Evolutionary conservation across 495 filamentous ascomycete genomes (phyloP), one percentile per base, ranked within the genome.

Genomic region (Podospora australis): DNA sequence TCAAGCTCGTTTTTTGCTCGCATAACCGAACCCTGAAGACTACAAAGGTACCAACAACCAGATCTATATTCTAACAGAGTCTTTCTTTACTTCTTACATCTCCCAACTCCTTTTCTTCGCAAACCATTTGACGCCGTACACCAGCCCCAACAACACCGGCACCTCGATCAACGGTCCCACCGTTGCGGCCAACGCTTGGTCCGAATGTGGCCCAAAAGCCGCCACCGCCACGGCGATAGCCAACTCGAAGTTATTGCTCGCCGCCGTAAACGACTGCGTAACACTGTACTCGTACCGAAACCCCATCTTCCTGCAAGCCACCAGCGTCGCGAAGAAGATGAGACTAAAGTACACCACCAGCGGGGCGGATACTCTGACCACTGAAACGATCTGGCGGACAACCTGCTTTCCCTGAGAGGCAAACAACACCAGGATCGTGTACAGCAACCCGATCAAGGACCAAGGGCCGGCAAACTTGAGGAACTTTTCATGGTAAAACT

Each of bases 201-300:
- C 84, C 55, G 84, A 88, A 22, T 82, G 67, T 1, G 85, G 76
- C 0, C 90, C 90, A 69, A 84, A 95, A 2, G 83, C 82, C 3
- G 89, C 87, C 4, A 95, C 81, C 2, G 87, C 90, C 2, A 96
- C 90, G 1, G 90, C 90, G 67, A 96, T 95, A 0, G 90, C 90
- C 14, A 95, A 66, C 70, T 96, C 90, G 57, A 96, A 95, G 57
- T 95, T 96, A 53, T 96, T 96, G 62, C 89, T 95, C 3, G 90
- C 91, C 4, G 90, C 90, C 1, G 90, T 96, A 55, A 96, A 92
- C 56, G 87, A 87, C 69, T 96, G 91, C 9, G 90, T 95, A 9
- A 78, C 75, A 1, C 78, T 76, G 2, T 90, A 57, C 38, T 67
- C 69, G 58, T 96, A 96, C 0, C 80, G 79, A 56, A 91, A 90